phyloP scores from a whole-genome alignment of 768 basidiomycete species.

The Trametes punicea region DNA sequence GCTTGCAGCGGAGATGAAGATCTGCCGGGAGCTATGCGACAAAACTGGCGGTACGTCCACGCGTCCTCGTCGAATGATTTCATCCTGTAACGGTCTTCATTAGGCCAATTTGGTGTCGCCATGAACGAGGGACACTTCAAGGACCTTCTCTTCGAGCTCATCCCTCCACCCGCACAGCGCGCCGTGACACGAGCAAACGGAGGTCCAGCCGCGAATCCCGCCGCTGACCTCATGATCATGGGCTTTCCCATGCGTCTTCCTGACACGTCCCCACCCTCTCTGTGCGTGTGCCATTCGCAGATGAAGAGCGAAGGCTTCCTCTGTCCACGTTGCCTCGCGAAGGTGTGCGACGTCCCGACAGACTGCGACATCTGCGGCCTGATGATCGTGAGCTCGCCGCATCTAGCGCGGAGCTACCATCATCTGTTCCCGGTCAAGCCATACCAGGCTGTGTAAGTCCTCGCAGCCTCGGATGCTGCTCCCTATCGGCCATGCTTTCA shows the following conservation, averaged over 20 bases:
- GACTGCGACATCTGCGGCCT: slow-evolving; percentile 96
- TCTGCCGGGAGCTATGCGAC: slow-evolving; percentile 88
- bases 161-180: slow-evolving; percentile 89
- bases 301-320: slow-evolving; percentile 92
- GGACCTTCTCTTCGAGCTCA: slow-evolving; percentile 91
- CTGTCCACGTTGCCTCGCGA: slow-evolving; percentile 89
- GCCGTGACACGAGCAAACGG: slow-evolving; percentile 47
- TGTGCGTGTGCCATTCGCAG: slow-evolving; percentile 93
- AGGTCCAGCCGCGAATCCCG: slow-evolving; percentile 49
- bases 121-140: slow-evolving; percentile 97
- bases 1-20: slow-evolving; percentile 97
- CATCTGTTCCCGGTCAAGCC: slow-evolving; percentile 93
- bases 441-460: slow-evolving; percentile 75
- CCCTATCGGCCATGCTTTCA: not conserved
- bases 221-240: slow-evolving; percentile 97
- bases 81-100: not conserved
- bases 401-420: slow-evolving; percentile 93
- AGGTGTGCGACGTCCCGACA: slow-evolving; percentile 97
- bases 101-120: slow-evolving; percentile 92
- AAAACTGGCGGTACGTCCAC: slow-evolving; percentile 78
- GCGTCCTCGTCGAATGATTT: not conserved
- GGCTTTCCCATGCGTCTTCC: slow-evolving; percentile 95
- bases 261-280: slow-evolving; percentile 72
- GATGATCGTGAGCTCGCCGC: slow-evolving; percentile 97
- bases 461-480: too few species aligned